phyloP scores from a whole-genome alignment of 1,284 basidiomycete genomes.

The Malassezia restricta region DNA sequence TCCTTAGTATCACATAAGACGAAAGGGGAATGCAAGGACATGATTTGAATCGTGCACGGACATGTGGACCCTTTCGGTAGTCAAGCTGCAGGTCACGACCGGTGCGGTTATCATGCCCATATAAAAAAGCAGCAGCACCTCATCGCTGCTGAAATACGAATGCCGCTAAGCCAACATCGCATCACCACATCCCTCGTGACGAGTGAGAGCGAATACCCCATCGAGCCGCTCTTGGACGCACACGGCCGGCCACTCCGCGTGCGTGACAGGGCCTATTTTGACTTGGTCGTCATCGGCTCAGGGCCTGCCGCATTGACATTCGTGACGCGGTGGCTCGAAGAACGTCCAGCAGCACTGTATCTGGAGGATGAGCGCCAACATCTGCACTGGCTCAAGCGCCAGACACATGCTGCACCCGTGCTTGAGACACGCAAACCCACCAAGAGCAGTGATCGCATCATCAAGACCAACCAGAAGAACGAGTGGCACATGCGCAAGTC shows the following conservation, averaged over 20 bases:
- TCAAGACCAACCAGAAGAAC: not conserved
- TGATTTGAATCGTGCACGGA: not conserved
- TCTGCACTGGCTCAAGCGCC: constrained; percentile 30
- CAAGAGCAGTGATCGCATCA: not conserved
- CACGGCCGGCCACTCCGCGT: not conserved
- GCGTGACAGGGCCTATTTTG: constrained; percentile 17
- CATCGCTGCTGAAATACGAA: not conserved
- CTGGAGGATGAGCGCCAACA: constrained; percentile 39
- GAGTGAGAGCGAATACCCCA: not conserved
- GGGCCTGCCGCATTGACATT: constrained; percentile 32
- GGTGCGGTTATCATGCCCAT: not conserved
- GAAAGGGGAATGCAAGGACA: not conserved
- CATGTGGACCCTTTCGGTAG: not conserved
- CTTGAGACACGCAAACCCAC: constrained; percentile 11
- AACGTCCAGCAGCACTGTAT: constrained; percentile 36
- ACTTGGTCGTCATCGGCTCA: constrained; percentile 36
- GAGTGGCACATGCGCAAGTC: not conserved
- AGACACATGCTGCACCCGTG: constrained; percentile 7
- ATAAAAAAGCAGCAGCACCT: not conserved
- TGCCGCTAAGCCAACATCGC: not conserved
- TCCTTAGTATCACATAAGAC: too few species aligned
- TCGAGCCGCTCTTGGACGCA: not conserved
- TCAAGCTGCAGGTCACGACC: not conserved
- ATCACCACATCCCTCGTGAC: not conserved
- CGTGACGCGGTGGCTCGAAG: constrained; percentile 29